Conservation (phyloP, 108 stramenopile species). For the Fragilaria radians region DNA sequence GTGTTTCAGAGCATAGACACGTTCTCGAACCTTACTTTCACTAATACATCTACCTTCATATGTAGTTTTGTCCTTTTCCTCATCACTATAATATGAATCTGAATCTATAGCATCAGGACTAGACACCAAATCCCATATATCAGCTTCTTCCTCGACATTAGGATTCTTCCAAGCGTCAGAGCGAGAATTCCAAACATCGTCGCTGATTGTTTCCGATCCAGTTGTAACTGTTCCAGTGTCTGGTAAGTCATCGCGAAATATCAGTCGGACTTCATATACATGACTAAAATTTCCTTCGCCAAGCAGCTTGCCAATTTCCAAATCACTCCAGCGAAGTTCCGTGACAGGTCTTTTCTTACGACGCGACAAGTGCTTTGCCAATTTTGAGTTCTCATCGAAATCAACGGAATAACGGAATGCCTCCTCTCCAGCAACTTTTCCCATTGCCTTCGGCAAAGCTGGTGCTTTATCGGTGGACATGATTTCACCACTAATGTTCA, state of each 20-base stretch:
- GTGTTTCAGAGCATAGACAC: slow-evolving; percentile 5
- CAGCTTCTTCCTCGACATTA: neutral
- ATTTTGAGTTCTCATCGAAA: slow-evolving; percentile 1
- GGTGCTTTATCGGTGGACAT: too few species aligned
- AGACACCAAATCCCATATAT: slow-evolving; percentile 6
- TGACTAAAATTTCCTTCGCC: slow-evolving; percentile 7
- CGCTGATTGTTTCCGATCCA: neutral
- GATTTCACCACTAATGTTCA: too few species aligned
- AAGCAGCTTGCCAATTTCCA: slow-evolving; percentile 6
- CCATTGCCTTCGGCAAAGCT: too few species aligned
- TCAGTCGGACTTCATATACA: slow-evolving; percentile 6
- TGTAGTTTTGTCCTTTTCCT: neutral
- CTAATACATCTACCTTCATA: too few species aligned
- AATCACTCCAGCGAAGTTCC: slow-evolving; percentile 5
- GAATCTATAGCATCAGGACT: slow-evolving; percentile 1
- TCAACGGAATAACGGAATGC: neutral
- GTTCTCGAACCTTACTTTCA: neutral
- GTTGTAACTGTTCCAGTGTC: neutral
- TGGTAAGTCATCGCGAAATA: neutral
- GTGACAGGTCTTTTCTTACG: neutral
- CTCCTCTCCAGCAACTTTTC: neutral
- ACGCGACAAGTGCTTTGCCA: neutral
- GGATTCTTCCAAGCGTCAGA: neutral
- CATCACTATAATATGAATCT: neutral
- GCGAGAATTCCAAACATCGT: neutral